Evolutionary conservation across 371 early-diverging fungal species (phyloP).

Genomic region (Phascolomyces articulosus): DNA sequence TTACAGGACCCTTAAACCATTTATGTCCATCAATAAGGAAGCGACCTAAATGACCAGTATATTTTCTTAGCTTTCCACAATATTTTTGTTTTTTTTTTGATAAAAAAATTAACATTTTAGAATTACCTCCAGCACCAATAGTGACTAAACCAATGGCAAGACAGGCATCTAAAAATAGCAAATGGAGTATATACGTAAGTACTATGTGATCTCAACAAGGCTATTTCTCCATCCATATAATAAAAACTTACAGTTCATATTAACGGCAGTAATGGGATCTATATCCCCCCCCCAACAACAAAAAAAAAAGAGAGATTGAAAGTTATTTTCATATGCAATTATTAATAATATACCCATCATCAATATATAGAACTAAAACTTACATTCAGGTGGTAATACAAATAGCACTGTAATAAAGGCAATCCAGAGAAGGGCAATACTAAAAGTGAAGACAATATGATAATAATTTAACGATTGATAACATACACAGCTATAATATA

Average conservation of each 20-base stretch:
- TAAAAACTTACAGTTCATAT: constrained; percentile 52
- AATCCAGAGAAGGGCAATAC: constrained; percentile 49
- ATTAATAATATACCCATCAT: no score
- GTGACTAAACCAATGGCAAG: constrained; percentile 40
- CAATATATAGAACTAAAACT: not conserved
- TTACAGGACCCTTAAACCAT: constrained; percentile 63
- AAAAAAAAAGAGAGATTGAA: not conserved
- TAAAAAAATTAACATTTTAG: not conserved
- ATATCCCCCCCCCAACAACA: no score
- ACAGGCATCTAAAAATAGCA: constrained; percentile 28
- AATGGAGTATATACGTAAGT: no score
- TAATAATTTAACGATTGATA: not conserved
- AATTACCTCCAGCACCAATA: constrained; percentile 34
- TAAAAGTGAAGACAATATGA: not conserved
- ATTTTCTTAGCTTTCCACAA: no score
- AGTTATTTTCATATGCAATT: not conserved
- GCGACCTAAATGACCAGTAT: constrained; percentile 41
- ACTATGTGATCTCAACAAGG: no score
- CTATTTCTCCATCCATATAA: no score
- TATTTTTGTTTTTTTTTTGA: not conserved
- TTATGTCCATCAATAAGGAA: constrained; percentile 52
- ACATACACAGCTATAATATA: constrained; percentile 1
- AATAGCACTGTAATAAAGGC: constrained; percentile 54
- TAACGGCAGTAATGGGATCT: constrained; percentile 44
- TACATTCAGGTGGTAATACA: constrained; percentile 43